Conservation (phyloP, 805 yeast species). For the Isabelozyma pseudorhagii region DNA sequence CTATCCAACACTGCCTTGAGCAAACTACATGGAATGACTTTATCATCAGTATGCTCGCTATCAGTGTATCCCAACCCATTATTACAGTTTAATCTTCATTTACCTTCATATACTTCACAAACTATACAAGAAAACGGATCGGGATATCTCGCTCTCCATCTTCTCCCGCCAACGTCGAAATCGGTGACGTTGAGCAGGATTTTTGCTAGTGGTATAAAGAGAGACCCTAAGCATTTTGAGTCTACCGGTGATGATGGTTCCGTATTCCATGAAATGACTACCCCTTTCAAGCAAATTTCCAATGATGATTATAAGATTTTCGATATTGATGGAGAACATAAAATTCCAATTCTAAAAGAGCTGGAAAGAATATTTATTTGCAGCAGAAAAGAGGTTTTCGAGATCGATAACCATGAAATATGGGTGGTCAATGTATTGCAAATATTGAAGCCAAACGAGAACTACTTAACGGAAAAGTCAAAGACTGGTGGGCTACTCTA, state of each 20-base stretch:
- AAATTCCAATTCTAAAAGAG: slow-evolving; percentile 55
- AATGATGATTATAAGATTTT: slow-evolving; percentile 31
- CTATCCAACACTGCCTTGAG: not conserved
- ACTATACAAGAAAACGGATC: slow-evolving; percentile 51
- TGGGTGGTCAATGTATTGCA: slow-evolving; percentile 81
- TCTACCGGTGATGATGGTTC: slow-evolving; percentile 28
- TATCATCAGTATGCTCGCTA: slow-evolving; percentile 82
- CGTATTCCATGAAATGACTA: slow-evolving; percentile 42
- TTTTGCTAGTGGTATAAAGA: slow-evolving; percentile 60
- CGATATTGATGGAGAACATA: slow-evolving; percentile 13
- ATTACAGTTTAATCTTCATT: slow-evolving; percentile 79
- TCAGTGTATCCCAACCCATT: slow-evolving; percentile 76
- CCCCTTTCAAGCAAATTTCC: slow-evolving; percentile 49
- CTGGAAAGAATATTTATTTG: slow-evolving; percentile 66
- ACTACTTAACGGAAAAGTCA: slow-evolving; percentile 2
- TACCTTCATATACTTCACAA: slow-evolving; percentile 79
- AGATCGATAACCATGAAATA: slow-evolving; percentile 82
- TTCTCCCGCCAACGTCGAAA: slow-evolving; percentile 57
- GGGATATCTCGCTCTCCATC: slow-evolving; percentile 65
- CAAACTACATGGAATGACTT: slow-evolving; percentile 67
- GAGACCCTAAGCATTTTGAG: slow-evolving; percentile 38
- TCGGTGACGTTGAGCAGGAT: slow-evolving; percentile 60
- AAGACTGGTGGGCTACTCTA: slow-evolving; percentile 65
- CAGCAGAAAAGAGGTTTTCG: slow-evolving; percentile 47
- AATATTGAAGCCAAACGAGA: slow-evolving; percentile 32